Base-by-base conservation (phyloP, 2,329 filamentous ascomycete genomes). In the Lachnellula subtilissima region DNA sequence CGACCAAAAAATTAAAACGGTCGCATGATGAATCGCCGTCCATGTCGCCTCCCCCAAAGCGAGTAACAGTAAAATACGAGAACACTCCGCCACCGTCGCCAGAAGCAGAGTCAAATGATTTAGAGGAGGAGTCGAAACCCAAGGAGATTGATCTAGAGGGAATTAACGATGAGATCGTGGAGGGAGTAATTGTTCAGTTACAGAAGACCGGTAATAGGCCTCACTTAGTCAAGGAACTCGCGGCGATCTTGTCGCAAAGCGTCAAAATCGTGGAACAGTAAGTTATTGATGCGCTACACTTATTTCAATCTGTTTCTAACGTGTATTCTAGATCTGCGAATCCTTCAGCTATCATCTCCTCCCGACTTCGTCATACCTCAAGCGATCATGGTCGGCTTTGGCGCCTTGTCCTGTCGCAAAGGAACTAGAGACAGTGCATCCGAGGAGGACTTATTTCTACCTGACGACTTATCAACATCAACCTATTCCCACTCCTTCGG, bases 401-500 rank as follows among this genome's bases (percentile, higher is more conserved):
- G 80, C 87, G 50, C 90, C 88, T 52, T 97, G 94, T 73, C 93
- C 94, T 3, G 76, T 97, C 54, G 90, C 89, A 51, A 97, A 97
- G 75, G 91, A 96, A 73, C 83, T 97, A 53, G 91, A 97, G 71
- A 86, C 89, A 42, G 88, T 93, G 43, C 93, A 97, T 71, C 94
- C 94, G 19, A 88, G 93, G 70, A 90, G 94, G 73, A 92, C 95
- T 48, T 97, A 96, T 78, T 97, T 95, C 75, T 97, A 92, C 75
- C 83, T 99, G 58, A 96, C 91, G 40, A 96, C 89, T n/a, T 87
- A 82, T 68, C 85, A 89, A 48, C 89, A 88, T 69, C 90, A 93
- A 70, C 84, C 90, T 39, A 84, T 97, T 19, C 90, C 91, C 2
- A 83, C 88, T 62, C 80, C 77, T 45, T 75, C 83, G 52, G 70